Base-by-base conservation (phyloP, 2,329 filamentous ascomycete genomes). In the Penicillium psychrosexuale region DNA sequence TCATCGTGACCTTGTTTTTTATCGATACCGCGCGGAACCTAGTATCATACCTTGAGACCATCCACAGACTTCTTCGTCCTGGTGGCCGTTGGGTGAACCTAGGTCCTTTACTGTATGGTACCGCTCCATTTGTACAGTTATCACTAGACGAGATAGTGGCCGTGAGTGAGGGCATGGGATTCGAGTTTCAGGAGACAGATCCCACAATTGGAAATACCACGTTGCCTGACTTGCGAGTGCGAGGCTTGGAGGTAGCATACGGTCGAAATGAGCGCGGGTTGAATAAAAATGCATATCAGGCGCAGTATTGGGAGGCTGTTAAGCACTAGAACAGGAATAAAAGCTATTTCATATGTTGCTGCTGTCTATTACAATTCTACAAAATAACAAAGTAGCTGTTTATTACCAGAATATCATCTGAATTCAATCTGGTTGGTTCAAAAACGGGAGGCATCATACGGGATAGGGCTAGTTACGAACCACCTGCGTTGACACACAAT, bases 11-110 rank as follows among this genome's bases (percentile, higher is more conserved):
- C 0, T 77, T 83, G 40, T 85, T 84, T 69, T 84, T 85, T 68
- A 84, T 85, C 59, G 82, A 85, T 61, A 85, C 82, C 0, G 82
- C 82, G 0, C 75, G 81, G 0, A 84, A 84, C 51, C 65, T 84
- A 1, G 73, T 83, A 64, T 69, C 63, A 0, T 85, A 84, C 56
- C 71, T 84, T 6, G 80, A 84, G 34, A 82, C 77, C 0, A 84
- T 84, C 40, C 72, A 78, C 47, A 66, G 65, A 0, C 61, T 82
- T 0, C 71, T 85, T 3, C 75, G 70, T 40, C 64, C 66, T 0
- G 81, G 80, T 0, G 82, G 82, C 0, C 65, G 72, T 34, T 84
- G 82, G 82, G 67, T 84, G 24, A 85, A 84, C 47, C 74, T 84
- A 0, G 82, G 82, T 0, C 82, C 82, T 0, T 59, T 84, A 8